Conservation (phyloP, 2,329 filamentous ascomycete genomes). For the Colletotrichum musicola region DNA sequence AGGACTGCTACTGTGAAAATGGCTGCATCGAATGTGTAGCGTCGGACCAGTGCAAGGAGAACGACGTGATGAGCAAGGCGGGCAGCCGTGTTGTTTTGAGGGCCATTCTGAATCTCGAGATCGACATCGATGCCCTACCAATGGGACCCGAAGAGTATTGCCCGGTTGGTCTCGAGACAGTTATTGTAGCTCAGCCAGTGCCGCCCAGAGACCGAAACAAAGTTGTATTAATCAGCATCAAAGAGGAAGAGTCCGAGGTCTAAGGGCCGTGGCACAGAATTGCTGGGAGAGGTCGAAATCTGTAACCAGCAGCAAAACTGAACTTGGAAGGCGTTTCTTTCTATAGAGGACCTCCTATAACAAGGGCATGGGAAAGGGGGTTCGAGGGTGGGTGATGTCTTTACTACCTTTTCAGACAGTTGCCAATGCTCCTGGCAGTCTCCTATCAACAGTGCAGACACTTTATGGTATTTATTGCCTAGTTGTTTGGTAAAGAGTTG, state of each 20-base stretch:
- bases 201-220: constrained; percentile 48
- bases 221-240: constrained; percentile 24
- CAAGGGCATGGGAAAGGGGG: no score
- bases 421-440: no score
- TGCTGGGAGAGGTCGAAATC: constrained; percentile 17
- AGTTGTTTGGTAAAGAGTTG: no score
- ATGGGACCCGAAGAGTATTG: constrained; percentile 83
- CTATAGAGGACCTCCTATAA: neutral
- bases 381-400: no score
- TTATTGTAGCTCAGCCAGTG: constrained; percentile 80
- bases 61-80: constrained; percentile 94
- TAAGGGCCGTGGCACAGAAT: neutral
- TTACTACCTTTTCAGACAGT: no score
- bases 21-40: constrained; percentile 94
- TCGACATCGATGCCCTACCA: constrained; percentile 86
- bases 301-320: neutral
- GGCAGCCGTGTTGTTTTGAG: constrained; percentile 86
- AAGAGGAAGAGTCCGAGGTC: constrained; percentile 39
- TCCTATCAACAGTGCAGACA: no score
- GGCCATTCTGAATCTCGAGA: constrained; percentile 78
- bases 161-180: constrained; percentile 83
- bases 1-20: constrained; percentile 79
- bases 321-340: neutral
- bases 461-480: no score
- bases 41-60: constrained; percentile 87